Evolutionary conservation across 2,329 filamentous ascomycete genomes (phyloP), one percentile per base, ranked within the genome.

Genomic region (Tolypocladium endophyticum): DNA sequence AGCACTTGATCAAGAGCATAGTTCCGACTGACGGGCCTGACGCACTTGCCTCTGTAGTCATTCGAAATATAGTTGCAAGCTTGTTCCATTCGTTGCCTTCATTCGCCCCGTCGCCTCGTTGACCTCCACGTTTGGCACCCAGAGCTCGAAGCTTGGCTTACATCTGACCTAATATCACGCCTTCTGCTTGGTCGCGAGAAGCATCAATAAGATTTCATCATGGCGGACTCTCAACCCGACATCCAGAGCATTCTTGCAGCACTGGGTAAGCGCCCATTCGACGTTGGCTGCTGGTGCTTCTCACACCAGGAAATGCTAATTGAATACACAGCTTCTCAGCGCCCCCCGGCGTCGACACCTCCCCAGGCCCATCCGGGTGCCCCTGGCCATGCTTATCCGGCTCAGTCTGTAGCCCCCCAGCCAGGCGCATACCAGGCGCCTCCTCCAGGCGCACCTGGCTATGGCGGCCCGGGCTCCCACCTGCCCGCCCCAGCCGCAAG

Each of bases 401-500:
- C 74, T 41, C 74, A 75, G 35, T 71, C 70, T 47, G 68, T 68
- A 33, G 73, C 73, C 43, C 67, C 69, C 43, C 73, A 70, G 58
- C 69, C 73, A 8, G 64, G 66, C 56, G 61, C 69, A 25, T 71
- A 73, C 63, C 75, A 77, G 63, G 73, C 73, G 56, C 72, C 76
- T n/a, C 71, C 69, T 58, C 66, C 68, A 25, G 68, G 64, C 38
- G 64, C 73, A 41, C 70, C 75, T 52, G 66, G 69, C 23, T 73
- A 76, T 59, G 74, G 77, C 61, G 68, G 66, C 47, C 62, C 71
- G 57, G 65, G 73, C 60, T 84, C 79, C 67, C 71, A 74, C 36
- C 76, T 88, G 36, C 88, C 88, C 3, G 86, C 86, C 65, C 89
- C 89, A 2, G 84, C 87, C 7, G 82, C 81, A 59, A 89, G 88